phyloP scores from a whole-genome alignment of 75 land plant genomes.

The Pinus albicaulis region DNA sequence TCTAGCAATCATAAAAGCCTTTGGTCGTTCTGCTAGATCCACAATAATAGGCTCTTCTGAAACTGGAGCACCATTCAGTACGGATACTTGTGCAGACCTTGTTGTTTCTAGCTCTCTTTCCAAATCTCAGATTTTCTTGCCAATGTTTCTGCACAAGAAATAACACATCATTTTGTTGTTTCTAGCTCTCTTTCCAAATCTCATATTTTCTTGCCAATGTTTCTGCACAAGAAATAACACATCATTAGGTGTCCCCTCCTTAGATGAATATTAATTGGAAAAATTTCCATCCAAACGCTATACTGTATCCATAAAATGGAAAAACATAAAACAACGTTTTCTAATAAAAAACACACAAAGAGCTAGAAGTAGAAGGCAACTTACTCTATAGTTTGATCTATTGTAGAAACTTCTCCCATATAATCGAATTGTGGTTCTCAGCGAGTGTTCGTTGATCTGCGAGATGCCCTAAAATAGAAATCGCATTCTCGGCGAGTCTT shows the following conservation, averaged over 20 bases:
- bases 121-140: conserved; percentile 35
- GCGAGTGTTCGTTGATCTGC: too few species aligned
- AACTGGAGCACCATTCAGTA: conserved; percentile 24
- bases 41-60: background rate
- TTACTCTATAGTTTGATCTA: too few species aligned
- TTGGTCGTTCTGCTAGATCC: background rate
- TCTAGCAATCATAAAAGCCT: background rate
- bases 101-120: conserved; percentile 41
- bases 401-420: conserved; percentile 52
- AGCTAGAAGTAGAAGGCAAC: background rate
- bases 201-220: conserved; percentile 41
- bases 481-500: too few species aligned
- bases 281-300: too few species aligned
- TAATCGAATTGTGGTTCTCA: too few species aligned
- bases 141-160: conserved; percentile 25
- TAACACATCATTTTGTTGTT: conserved; percentile 14
- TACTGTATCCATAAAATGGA: background rate
- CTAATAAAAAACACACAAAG: background rate
- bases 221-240: conserved; percentile 12
- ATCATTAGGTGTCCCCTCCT: too few species aligned
- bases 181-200: conserved; percentile 38
- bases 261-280: too few species aligned
- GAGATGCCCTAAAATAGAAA: too few species aligned
- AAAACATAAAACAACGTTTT: background rate
- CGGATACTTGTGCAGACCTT: conserved; percentile 20